Evolutionary conservation across 2,329 filamentous ascomycete genomes (phyloP).

Genomic region (Microthyrium microscopicum): DNA sequence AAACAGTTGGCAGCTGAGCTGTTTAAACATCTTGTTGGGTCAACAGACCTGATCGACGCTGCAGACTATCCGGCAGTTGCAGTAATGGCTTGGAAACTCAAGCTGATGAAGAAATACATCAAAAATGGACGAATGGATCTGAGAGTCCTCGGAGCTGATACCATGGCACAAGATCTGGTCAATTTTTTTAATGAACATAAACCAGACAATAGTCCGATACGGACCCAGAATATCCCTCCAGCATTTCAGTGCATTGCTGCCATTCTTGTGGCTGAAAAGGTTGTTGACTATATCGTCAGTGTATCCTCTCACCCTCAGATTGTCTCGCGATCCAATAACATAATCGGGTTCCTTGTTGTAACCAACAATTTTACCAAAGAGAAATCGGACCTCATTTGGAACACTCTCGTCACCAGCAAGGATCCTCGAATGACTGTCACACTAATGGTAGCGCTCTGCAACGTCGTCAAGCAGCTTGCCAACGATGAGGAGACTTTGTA

Average conservation of each 20-base stretch:
- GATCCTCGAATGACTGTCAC: slow-evolving; percentile 75
- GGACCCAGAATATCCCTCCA: slow-evolving; percentile 18
- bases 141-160: slow-evolving; percentile 60
- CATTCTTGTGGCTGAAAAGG: slow-evolving; percentile 50
- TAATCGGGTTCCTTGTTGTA: slow-evolving; percentile 73
- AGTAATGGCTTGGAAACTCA: slow-evolving; percentile 51
- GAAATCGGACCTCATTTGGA: slow-evolving; percentile 72
- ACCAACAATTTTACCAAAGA: slow-evolving; percentile 53
- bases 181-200: slow-evolving; percentile 33
- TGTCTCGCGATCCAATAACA: slow-evolving; percentile 63
- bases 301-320: slow-evolving; percentile 86
- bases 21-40: too few relatives aligned
- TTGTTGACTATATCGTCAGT: slow-evolving; percentile 77
- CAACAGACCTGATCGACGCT: not conserved
- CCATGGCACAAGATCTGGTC: slow-evolving; percentile 56
- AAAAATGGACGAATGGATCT: slow-evolving; percentile 81
- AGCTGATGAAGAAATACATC: slow-evolving; percentile 53
- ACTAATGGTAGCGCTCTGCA: slow-evolving; percentile 48
- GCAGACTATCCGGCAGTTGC: slow-evolving; percentile 24
- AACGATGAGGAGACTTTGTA: slow-evolving; percentile 39
- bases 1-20: not conserved
- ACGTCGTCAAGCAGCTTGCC: slow-evolving; percentile 31
- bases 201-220: slow-evolving; percentile 17
- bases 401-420: slow-evolving; percentile 61
- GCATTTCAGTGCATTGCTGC: slow-evolving; percentile 52